Base-by-base conservation (phyloP, 495 filamentous ascomycete species). In the Xylaria scruposa region DNA sequence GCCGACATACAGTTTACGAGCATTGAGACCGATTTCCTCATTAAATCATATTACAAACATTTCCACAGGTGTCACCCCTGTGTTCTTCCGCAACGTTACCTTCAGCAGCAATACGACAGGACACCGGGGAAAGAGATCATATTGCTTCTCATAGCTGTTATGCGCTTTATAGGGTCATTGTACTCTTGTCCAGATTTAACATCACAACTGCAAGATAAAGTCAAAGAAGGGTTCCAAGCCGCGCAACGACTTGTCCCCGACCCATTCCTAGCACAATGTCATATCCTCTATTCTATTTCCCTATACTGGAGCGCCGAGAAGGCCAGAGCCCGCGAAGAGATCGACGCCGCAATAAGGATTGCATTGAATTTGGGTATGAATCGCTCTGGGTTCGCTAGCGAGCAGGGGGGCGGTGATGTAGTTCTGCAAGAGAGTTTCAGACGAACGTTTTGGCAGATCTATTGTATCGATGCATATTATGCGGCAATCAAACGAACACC, bases 401-500 rank as follows among this genome's bases (percentile, higher is more conserved):
- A 76, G 9, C 78, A 88, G 75, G 81, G 85, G 21, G 75, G 79
- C 10, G 73, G 78, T n/a, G 84, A 89, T 65, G 81, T 83, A 0
- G 83, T 92, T 8, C 74, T 91, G 6, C 89, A 89, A 59, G 91
- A 94, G 74, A 88, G 87, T 72, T 84, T 89, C 79, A 84, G 91
- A 61, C 83, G 92, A 31, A 93, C 91, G 5, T 93, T 89, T 88
- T 94, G 91, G 91, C 87, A 91, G 67, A 75, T 94, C 60, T 93
- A 89, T 73, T 84, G 90, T 26, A 83, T 90, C 10, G 91, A 93
- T 62, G 84, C 82, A 5, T 74, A 78, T 74, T 75, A 79, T 67
- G 76, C 80, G 73, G 80, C 77, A 38, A 78, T 79, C 19, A 70
- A 79, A 62, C 74, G 77, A 58, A 53, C 77, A 1, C 76, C 83